Conservation (phyloP, 768 basidiomycete genomes). For the Phanerochaete carnosa region DNA sequence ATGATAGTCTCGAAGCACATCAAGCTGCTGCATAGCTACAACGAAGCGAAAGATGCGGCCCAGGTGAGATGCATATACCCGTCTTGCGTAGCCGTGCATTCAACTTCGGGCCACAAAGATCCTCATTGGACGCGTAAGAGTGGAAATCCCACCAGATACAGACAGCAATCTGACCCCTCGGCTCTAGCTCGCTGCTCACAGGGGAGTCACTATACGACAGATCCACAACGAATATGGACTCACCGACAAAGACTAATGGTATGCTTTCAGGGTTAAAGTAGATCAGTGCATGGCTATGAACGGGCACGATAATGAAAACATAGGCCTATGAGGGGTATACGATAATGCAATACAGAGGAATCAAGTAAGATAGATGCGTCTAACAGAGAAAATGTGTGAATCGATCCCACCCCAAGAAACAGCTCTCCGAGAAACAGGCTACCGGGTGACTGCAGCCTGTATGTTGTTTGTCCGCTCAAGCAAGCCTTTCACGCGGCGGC, state of each 20-base stretch:
- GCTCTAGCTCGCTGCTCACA: slow-evolving; percentile 64
- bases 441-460: not conserved
- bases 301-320: not conserved
- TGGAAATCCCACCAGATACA: not conserved
- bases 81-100: not conserved
- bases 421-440: not conserved
- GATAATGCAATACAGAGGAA: slow-evolving; percentile 2
- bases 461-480: slow-evolving; percentile 57
- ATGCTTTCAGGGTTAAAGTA: not conserved
- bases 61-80: slow-evolving; percentile 45
- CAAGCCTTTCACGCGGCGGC: slow-evolving; percentile 65
- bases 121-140: slow-evolving; percentile 68
- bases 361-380: slow-evolving; percentile 2
- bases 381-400: not conserved
- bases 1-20: slow-evolving; percentile 65
- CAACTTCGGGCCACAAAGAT: slow-evolving; percentile 40
- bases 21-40: slow-evolving; percentile 69
- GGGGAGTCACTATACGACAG: slow-evolving; percentile 67
- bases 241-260: slow-evolving; percentile 46
- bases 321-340: slow-evolving; percentile 8
- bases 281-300: not conserved
- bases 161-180: not conserved
- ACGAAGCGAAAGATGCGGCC: slow-evolving; percentile 80
- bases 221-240: slow-evolving; percentile 73
- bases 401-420: not conserved